Conservation (phyloP, 1,284 basidiomycete species). For the Ceratobasidium sp. region DNA sequence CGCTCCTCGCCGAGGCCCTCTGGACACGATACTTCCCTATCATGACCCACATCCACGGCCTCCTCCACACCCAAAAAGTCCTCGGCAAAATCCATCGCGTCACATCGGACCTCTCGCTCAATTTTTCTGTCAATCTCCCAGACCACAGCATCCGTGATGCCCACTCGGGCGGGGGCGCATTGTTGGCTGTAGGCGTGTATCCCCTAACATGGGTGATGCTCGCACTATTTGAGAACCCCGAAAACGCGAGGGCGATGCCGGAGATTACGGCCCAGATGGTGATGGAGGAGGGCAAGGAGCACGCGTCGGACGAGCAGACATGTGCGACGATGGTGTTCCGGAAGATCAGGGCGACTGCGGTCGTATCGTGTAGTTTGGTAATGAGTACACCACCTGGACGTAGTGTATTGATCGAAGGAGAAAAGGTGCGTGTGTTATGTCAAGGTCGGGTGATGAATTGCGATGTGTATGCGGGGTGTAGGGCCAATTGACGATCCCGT, state of each 20-base stretch:
- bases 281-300: slow-evolving; percentile 49
- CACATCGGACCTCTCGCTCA: slow-evolving; percentile 49
- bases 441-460: not conserved
- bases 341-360: slow-evolving; percentile 55
- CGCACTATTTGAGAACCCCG: slow-evolving; percentile 56
- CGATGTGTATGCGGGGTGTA: slow-evolving; percentile 7
- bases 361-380: slow-evolving; percentile 44
- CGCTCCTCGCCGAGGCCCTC: slow-evolving; percentile 61
- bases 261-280: slow-evolving; percentile 55
- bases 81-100: slow-evolving; percentile 50
- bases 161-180: slow-evolving; percentile 60
- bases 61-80: slow-evolving; percentile 48
- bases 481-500: slow-evolving; percentile 49
- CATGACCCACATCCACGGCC: slow-evolving; percentile 46
- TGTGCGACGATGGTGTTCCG: slow-evolving; percentile 58
- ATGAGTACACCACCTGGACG: slow-evolving; percentile 47
- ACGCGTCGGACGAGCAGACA: slow-evolving; percentile 57
- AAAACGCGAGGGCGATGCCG: slow-evolving; percentile 53
- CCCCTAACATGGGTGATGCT: slow-evolving; percentile 59
- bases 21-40: slow-evolving; percentile 53
- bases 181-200: slow-evolving; percentile 60
- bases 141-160: slow-evolving; percentile 59
- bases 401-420: slow-evolving; percentile 40
- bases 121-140: slow-evolving; percentile 45
- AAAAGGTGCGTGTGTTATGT: slow-evolving; percentile 22